Percentiles rank a stretch among this genome's conserved stretches.
phyloP scores from a whole-genome alignment of 73 alveolate species.

The Stentor coeruleus region DNA sequence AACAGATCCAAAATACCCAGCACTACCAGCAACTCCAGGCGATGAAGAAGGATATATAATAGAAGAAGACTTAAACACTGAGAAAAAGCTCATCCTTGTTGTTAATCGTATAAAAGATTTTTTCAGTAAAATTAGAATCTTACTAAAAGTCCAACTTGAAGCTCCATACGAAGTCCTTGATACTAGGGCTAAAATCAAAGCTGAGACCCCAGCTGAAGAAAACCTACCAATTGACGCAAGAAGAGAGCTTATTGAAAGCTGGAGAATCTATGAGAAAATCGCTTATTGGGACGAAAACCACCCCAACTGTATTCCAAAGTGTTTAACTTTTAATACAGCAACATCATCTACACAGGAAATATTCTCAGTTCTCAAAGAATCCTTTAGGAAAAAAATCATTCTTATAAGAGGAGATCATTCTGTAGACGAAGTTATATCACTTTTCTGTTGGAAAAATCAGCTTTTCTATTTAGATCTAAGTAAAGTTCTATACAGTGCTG shows the following conservation, averaged over 20 bases:
- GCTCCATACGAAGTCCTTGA: neutral
- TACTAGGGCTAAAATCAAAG: neutral
- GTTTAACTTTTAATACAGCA: neutral
- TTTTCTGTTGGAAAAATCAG: constrained; percentile 22
- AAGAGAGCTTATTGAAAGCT: neutral
- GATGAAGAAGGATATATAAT: constrained; percentile 18
- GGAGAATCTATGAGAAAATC: neutral
- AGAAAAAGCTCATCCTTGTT: neutral
- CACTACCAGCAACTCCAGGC: neutral
- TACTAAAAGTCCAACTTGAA: constrained; percentile 12
- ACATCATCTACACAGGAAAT: neutral
- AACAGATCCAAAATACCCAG: constrained; percentile 1
- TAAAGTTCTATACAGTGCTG: neutral
- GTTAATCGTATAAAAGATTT: neutral
- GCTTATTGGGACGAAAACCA: neutral
- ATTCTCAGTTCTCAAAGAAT: neutral
- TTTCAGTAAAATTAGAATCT: neutral
- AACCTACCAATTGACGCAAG: neutral
- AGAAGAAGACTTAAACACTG: neutral
- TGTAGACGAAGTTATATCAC: neutral
- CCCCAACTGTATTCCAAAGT: neutral
- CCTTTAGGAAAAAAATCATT: constrained; percentile 7
- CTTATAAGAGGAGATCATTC: neutral
- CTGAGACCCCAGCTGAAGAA: constrained; percentile 1
- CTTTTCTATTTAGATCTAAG: neutral